Percentiles rank a stretch among this genome's conserved stretches.
Evolutionary conservation across 164 flowering plant species (phyloP).

Genomic region (Magnolia sinica): DNA sequence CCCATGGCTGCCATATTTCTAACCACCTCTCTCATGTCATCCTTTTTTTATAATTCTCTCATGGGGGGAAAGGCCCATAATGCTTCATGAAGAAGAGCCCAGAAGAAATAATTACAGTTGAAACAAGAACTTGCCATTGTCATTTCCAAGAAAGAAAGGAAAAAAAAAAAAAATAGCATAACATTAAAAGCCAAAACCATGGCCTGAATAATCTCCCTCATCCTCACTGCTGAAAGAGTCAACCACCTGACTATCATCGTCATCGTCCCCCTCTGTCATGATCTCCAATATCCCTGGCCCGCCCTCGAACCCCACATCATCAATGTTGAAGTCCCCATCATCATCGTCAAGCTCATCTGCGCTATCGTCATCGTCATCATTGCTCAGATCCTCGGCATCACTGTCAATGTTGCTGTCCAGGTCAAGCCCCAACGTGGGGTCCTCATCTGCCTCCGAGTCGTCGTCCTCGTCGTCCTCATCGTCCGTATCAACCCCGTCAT

Average conservation of each 20-base stretch:
- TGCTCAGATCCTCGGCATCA: slow-evolving; percentile 39
- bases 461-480: slow-evolving; percentile 69
- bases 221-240: slow-evolving; percentile 74
- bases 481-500: slow-evolving; percentile 74
- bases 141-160: not conserved
- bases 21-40: not conserved
- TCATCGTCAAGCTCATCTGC: slow-evolving; percentile 31
- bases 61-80: not conserved
- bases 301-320: slow-evolving; percentile 38
- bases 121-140: not conserved
- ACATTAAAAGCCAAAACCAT: slow-evolving; percentile 33
- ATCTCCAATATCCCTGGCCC: slow-evolving; percentile 54
- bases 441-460: slow-evolving; percentile 57
- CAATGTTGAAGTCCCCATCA: slow-evolving; percentile 15
- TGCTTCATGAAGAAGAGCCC: not conserved
- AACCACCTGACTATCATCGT: slow-evolving; percentile 39
- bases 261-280: slow-evolving; percentile 62
- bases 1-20: slow-evolving; percentile 1
- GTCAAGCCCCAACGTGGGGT: slow-evolving; percentile 41
- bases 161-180: not conserved
- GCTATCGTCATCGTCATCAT: slow-evolving; percentile 16
- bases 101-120: not conserved
- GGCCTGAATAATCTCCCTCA: slow-evolving; percentile 43
- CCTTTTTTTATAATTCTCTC: not conserved
- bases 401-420: slow-evolving; percentile 55